Conservation (phyloP, 108 stramenopile species). For the Nitzschia sp. region DNA sequence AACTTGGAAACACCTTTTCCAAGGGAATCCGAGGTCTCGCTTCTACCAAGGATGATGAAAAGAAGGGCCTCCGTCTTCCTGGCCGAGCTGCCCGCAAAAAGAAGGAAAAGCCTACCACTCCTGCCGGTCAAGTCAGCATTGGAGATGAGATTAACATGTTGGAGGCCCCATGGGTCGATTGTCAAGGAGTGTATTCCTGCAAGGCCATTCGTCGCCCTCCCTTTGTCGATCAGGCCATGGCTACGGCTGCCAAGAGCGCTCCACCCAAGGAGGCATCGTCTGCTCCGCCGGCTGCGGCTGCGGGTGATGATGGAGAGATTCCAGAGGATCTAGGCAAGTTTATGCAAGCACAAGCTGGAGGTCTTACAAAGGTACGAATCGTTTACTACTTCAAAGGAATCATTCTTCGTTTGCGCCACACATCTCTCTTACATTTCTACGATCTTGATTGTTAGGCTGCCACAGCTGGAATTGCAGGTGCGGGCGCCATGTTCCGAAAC, state of each 20-base stretch:
- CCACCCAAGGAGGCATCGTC: constrained; percentile 27
- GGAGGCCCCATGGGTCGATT: constrained; percentile 80
- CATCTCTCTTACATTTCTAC: constrained; percentile 5
- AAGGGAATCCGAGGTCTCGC: constrained; percentile 28
- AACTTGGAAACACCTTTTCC: constrained; percentile 24
- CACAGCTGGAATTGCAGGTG: constrained; percentile 44
- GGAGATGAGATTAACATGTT: constrained; percentile 86
- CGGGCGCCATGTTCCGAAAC: constrained; percentile 72
- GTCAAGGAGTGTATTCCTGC: constrained; percentile 80
- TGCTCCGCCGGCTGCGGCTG: constrained; percentile 31
- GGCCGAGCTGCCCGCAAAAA: constrained; percentile 1
- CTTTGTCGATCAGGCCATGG: constrained; percentile 74
- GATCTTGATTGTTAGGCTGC: constrained; percentile 34
- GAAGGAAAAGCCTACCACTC: constrained; percentile 10
- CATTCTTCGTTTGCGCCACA: neutral
- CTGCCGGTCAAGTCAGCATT: constrained; percentile 37
- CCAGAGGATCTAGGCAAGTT: constrained; percentile 37
- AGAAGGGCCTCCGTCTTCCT: constrained; percentile 5
- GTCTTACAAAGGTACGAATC: constrained; percentile 40
- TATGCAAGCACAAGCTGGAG: constrained; percentile 36
- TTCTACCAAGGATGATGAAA: neutral
- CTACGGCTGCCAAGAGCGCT: constrained; percentile 20
- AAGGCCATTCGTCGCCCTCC: constrained; percentile 79
- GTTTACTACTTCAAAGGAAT: neutral
- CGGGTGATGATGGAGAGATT: constrained; percentile 33